Percentiles rank a stretch among this genome's conserved stretches.
phyloP scores from a whole-genome alignment of 2,329 filamentous ascomycete genomes.

The Botrytis sinoallii region DNA sequence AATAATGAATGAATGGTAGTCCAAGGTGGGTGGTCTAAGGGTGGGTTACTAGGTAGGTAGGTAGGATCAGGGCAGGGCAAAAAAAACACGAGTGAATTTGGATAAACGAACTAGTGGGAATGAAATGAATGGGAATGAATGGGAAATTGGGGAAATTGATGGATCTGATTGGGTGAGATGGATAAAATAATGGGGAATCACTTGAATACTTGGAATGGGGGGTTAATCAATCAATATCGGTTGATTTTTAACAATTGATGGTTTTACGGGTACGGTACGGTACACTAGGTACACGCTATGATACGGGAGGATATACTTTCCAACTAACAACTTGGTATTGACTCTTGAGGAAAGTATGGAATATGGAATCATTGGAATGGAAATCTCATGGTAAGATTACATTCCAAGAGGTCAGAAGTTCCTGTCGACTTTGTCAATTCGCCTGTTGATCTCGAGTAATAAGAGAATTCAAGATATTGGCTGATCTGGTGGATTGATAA shows the following conservation, averaged over 20 bases:
- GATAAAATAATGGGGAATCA: neutral
- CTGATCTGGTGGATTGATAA: neutral
- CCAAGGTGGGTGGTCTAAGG: neutral
- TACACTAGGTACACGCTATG: neutral
- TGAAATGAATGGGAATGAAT: neutral
- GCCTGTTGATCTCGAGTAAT: neutral
- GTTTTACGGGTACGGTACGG: neutral
- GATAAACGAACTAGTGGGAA: slow-evolving; percentile 6
- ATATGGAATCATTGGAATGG: neutral
- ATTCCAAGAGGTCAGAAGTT: neutral
- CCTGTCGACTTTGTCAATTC: neutral
- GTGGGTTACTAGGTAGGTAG: neutral
- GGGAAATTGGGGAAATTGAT: neutral
- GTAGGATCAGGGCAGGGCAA: neutral
- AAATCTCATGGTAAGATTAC: neutral
- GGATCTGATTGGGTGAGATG: neutral
- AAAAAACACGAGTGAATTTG: neutral
- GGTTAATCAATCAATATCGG: neutral
- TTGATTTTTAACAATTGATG: neutral
- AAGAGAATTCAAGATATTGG: neutral
- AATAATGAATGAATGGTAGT: neutral
- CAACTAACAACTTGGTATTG: neutral
- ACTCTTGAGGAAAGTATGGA: neutral
- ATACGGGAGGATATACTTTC: neutral
- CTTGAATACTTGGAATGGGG: neutral